These are phyloP conservation scores for Aspergillus incahuasiensis DNA, from an alignment of 495 filamentous ascomycete genomes.

Conservation along the genomic window DNA sequence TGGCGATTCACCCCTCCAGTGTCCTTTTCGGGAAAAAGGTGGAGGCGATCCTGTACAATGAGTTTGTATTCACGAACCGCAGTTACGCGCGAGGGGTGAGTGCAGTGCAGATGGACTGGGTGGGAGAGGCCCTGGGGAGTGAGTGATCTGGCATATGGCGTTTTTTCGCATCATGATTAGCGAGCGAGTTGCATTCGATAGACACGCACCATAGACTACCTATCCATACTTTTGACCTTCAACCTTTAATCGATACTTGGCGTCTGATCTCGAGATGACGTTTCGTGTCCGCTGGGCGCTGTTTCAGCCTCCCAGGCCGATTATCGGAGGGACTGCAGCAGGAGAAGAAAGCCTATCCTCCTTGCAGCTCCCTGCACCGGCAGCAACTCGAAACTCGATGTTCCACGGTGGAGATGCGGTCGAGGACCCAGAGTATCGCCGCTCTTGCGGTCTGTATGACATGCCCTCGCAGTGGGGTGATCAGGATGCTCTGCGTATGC, in stretches of 20 bases:
- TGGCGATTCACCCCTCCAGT: conserved; percentile 86
- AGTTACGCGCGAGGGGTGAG: conserved; percentile 89
- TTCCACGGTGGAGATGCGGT: not conserved
- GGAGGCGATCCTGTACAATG: conserved; percentile 93
- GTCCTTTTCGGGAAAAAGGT: conserved; percentile 80
- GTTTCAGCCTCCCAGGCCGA: not conserved
- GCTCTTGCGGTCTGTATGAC: not conserved
- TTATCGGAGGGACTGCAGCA: not conserved
- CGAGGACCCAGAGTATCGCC: not conserved
- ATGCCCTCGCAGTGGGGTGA: not conserved
- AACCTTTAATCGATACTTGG: not conserved
- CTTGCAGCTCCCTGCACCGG: not conserved
- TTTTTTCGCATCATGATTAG: conserved; percentile 2
- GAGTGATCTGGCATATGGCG: not conserved
- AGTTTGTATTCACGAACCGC: conserved; percentile 91
- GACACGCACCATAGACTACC: not conserved
- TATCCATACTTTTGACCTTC: not conserved
- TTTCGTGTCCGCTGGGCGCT: not conserved
- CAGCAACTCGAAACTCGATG: not conserved
- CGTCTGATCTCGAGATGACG: conserved; percentile 7
- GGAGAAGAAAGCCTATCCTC: not conserved
- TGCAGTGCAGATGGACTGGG: conserved; percentile 82
- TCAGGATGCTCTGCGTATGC: not conserved
- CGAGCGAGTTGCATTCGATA: too few species aligned
- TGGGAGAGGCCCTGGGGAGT: conserved; percentile 60